These are phyloP conservation scores for Cercospora citrullina DNA, from an alignment of 2,329 filamentous ascomycete genomes.

Conservation along the genomic window DNA sequence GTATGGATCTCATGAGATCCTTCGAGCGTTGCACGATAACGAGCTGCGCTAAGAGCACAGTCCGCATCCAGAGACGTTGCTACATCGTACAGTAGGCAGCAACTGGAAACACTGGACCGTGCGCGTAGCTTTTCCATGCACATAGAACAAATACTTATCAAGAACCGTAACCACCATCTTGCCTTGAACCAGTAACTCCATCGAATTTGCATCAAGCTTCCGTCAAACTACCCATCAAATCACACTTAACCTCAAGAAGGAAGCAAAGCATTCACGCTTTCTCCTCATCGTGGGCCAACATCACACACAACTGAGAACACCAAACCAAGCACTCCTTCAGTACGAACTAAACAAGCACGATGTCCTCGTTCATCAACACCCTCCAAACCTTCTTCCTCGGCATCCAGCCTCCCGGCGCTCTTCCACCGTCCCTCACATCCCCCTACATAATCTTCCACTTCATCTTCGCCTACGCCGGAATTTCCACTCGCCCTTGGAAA, in stretches of 20 bases:
- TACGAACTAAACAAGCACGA: neutral
- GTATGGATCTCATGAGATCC: neutral
- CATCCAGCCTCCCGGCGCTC: slow-evolving; percentile 24
- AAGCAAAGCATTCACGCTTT: too few relatives aligned
- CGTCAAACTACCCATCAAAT: neutral
- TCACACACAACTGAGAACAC: too few relatives aligned
- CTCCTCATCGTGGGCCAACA: too few relatives aligned
- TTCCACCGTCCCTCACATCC: slow-evolving; percentile 31
- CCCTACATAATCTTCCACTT: slow-evolving; percentile 45
- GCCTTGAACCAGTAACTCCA: neutral
- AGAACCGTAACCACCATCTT: neutral
- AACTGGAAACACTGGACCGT: neutral
- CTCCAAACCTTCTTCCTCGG: slow-evolving; percentile 26
- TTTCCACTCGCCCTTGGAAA: slow-evolving; percentile 49
- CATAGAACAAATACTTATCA: too few relatives aligned
- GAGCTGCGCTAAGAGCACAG: neutral
- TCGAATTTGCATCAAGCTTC: neutral
- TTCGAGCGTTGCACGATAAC: neutral
- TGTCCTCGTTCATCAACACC: neutral
- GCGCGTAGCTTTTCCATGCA: too few relatives aligned
- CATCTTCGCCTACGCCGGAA: slow-evolving; percentile 48
- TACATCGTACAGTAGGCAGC: neutral
- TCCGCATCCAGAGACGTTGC: neutral
- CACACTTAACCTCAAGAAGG: neutral
- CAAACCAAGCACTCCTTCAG: too few relatives aligned